Evolutionary conservation across 2,329 filamentous ascomycete species (phyloP).

Genomic region (Trichoderma cornu-damae): DNA sequence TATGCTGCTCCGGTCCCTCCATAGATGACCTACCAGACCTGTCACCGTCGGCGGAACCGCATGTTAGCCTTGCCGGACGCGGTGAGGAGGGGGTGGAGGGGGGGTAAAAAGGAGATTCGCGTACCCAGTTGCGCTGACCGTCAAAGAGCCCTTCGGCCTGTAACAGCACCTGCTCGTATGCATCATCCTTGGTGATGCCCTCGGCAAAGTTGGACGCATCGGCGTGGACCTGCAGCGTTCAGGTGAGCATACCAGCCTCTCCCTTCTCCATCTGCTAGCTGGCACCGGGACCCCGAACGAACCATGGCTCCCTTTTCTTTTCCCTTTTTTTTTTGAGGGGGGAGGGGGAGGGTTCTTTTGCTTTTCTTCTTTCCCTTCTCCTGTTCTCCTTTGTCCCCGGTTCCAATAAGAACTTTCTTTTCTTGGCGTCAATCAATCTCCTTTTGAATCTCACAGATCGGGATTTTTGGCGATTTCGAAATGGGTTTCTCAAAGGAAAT

Average conservation of each 20-base stretch:
- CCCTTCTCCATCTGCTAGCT: background rate
- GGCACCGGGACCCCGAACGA: slow-evolving; percentile 2
- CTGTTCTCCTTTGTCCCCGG: slow-evolving; percentile 10
- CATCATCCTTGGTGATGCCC: slow-evolving; percentile 63
- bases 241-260: slow-evolving; percentile 14
- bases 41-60: background rate
- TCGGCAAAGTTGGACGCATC: slow-evolving; percentile 69
- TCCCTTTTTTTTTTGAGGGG: too few relatives aligned
- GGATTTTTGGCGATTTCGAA: slow-evolving; percentile 6
- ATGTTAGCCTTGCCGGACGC: slow-evolving; percentile 1
- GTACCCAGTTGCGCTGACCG: slow-evolving; percentile 74
- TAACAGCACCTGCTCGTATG: slow-evolving; percentile 67
- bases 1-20: background rate
- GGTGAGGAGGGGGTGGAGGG: background rate
- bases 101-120: slow-evolving; percentile 23
- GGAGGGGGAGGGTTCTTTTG: too few relatives aligned
- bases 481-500: slow-evolving; percentile 2
- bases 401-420: slow-evolving; percentile 13
- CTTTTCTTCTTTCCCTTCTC: background rate
- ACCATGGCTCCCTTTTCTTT: slow-evolving; percentile 15
- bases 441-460: slow-evolving; percentile 13
- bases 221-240: slow-evolving; percentile 59
- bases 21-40: slow-evolving; percentile 13
- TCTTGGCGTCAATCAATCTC: slow-evolving; percentile 15
- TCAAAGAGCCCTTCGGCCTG: slow-evolving; percentile 65